Conservation (phyloP, 306 rosid genomes). For the Ziziphus jujuba region DNA sequence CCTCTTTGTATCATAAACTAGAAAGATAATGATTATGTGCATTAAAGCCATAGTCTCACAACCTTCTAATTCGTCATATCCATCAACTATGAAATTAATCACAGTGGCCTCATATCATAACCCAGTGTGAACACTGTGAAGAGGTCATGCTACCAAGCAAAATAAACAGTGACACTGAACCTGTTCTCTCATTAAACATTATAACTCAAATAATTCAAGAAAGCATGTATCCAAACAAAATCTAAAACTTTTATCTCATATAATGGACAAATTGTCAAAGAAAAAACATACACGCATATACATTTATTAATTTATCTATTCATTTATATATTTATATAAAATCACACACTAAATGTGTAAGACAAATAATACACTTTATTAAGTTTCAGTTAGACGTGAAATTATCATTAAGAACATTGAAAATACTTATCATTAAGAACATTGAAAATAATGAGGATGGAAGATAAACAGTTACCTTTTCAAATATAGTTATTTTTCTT, state of each 20-base stretch:
- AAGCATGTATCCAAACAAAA: no score
- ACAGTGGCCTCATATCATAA: background rate
- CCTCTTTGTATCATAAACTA: no score
- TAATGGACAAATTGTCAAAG: no score
- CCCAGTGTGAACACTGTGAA: background rate
- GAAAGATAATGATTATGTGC: no score
- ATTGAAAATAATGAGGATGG: constrained; percentile 3
- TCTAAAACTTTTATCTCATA: no score
- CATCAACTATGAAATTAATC: background rate
- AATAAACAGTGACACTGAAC: background rate
- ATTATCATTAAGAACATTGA: constrained; percentile 1
- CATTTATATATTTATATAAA: no score
- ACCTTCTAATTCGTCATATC: background rate
- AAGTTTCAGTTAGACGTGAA: constrained; percentile 14
- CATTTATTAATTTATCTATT: background rate
- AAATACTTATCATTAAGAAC: constrained; percentile 3
- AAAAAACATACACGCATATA: background rate
- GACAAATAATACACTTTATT: background rate
- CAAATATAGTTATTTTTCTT: constrained; percentile 65
- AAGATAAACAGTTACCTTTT: constrained; percentile 52
- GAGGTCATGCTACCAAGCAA: background rate
- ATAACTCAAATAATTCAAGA: background rate
- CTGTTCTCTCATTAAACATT: background rate
- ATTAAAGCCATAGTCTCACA: background rate
- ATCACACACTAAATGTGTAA: no score